phyloP scores from a whole-genome alignment of 768 basidiomycete species.

The Tubosaeta sp. region DNA sequence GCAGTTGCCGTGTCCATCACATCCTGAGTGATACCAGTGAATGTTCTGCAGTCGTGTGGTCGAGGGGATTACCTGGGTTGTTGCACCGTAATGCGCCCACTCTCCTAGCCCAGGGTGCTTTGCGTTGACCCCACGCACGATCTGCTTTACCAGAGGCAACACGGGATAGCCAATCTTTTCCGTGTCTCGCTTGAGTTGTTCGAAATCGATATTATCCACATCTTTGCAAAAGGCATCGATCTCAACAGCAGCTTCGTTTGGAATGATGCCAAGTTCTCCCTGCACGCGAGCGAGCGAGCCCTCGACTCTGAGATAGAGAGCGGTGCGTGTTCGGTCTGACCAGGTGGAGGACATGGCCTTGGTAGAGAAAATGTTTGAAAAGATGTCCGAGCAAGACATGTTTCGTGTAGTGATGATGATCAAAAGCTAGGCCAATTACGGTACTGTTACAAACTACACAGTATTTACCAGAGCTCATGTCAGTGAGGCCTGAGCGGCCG shows the following conservation, averaged over 20 bases:
- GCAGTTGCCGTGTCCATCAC: slow-evolving; percentile 46
- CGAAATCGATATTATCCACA: slow-evolving; percentile 36
- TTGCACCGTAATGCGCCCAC: slow-evolving; percentile 47
- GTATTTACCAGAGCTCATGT: background rate
- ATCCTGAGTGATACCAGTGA: slow-evolving; percentile 29
- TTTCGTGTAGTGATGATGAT: no score
- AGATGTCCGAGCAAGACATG: slow-evolving; percentile 22
- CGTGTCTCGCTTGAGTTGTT: slow-evolving; percentile 36
- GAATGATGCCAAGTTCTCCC: slow-evolving; percentile 37
- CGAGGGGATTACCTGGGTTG: slow-evolving; percentile 38
- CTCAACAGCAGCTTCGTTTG: slow-evolving; percentile 33
- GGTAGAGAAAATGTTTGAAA: slow-evolving; percentile 40
- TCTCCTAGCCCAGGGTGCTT: slow-evolving; percentile 36
- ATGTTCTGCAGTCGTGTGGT: no score
- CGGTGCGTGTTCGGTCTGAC: slow-evolving; percentile 32
- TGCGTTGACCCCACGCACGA: slow-evolving; percentile 36
- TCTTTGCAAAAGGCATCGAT: slow-evolving; percentile 33
- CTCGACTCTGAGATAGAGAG: slow-evolving; percentile 29
- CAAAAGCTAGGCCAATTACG: no score
- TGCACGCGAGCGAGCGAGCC: slow-evolving; percentile 34
- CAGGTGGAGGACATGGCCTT: slow-evolving; percentile 35
- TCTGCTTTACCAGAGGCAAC: slow-evolving; percentile 40
- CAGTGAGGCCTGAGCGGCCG: background rate
- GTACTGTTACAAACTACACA: background rate
- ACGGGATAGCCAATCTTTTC: slow-evolving; percentile 44